Base-by-base conservation (phyloP, 768 basidiomycete species). In the Amanita rubescens region DNA sequence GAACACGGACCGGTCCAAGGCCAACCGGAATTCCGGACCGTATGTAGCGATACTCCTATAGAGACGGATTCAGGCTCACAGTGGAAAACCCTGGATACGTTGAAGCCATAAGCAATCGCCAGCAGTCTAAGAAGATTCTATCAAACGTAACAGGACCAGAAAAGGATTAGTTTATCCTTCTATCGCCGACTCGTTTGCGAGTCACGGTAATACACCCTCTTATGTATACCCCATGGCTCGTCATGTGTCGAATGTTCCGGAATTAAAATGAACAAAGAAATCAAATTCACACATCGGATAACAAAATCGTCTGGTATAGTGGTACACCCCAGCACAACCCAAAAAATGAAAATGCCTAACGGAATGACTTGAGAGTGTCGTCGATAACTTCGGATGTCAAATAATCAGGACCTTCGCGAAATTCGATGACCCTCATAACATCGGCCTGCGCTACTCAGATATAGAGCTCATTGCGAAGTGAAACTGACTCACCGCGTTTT, bases 401-500 rank as follows among this genome's bases (percentile, higher is more conserved):
- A 41, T 80, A 77, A 58, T 94, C 93, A 2, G 85, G 76, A 0
- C 90, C 91, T 52, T 95, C 93, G 24, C 83, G 70, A 30, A 93
- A 71, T 59, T 94, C 90, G 51, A 95, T 77, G 5, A 90, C 81
- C 67, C 87, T 90, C 71, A 77, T 81, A 33, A 89, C 78, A 56
- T 87, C 85, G 37, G 81, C 85, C 89, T 91, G 58, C 7, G 14
- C 3, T 11, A 8, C 12, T 38, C 14, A 46, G 44, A 38, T 32
- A 35, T 19, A n/a, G 20, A 12, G 24, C 5, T 60, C 52, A 32
- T 10, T 20, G 34, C 8, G 19, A 50, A 38, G 44, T 12, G 20
- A 17, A 30, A 51, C 37, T n/a, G 33, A 71, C 84, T 66, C 58
- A 89, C 93, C 51, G 82, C 81, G 39, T 71, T 75, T 65, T 94